phyloP scores from a whole-genome alignment of 2,329 filamentous ascomycete genomes.

The Neonectria magnoliae region DNA sequence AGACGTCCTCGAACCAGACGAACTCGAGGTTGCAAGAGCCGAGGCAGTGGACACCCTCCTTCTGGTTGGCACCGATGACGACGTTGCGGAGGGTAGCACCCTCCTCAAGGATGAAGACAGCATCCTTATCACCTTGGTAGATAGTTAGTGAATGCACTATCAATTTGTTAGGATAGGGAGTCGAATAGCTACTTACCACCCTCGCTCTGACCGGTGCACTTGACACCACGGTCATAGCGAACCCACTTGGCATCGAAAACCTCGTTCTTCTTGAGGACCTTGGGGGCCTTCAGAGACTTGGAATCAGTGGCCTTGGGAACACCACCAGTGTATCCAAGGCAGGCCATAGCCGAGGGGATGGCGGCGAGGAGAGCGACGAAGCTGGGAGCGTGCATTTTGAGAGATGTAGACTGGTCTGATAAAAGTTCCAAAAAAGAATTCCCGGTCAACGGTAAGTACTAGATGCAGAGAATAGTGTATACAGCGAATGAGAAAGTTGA shows the following conservation, averaged over 20 bases:
- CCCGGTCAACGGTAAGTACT: too few relatives aligned
- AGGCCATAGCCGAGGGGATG: slow-evolving; percentile 44
- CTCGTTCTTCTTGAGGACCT: slow-evolving; percentile 23
- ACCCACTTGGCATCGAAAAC: slow-evolving; percentile 47
- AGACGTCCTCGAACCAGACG: slow-evolving; percentile 61
- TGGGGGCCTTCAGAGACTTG: slow-evolving; percentile 42
- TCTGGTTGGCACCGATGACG: slow-evolving; percentile 57
- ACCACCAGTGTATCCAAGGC: slow-evolving; percentile 43
- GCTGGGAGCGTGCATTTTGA: slow-evolving; percentile 33
- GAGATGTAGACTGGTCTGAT: too few relatives aligned
- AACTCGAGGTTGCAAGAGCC: slow-evolving; percentile 55
- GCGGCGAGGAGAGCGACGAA: slow-evolving; percentile 30
- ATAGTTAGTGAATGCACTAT: too few relatives aligned
- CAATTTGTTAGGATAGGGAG: background rate
- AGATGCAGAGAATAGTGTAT: too few relatives aligned
- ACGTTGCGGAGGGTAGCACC: slow-evolving; percentile 57
- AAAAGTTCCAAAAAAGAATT: too few relatives aligned
- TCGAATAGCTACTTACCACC: slow-evolving; percentile 46
- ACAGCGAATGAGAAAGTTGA: too few relatives aligned
- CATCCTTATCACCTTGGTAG: slow-evolving; percentile 42
- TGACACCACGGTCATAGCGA: slow-evolving; percentile 51
- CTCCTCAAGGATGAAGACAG: slow-evolving; percentile 53
- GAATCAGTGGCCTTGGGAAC: slow-evolving; percentile 43
- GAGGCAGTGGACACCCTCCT: slow-evolving; percentile 58
- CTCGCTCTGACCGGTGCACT: slow-evolving; percentile 50